These are phyloP conservation scores for Lignosus rhinocerotis DNA, from an alignment of 1,284 basidiomycete species.

Conservation along the genomic window DNA sequence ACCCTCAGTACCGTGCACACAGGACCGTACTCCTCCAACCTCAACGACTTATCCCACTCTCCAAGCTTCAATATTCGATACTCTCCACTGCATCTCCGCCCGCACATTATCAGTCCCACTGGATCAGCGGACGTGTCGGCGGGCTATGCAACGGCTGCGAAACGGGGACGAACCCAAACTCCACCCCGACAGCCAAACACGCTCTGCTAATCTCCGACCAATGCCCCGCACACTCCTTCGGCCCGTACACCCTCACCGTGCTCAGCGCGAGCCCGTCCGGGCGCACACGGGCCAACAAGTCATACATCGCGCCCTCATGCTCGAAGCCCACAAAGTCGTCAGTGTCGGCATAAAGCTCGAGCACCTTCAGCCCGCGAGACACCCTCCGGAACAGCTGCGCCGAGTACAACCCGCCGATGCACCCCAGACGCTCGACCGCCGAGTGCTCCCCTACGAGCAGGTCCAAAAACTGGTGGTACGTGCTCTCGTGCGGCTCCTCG, in stretches of 20 bases:
- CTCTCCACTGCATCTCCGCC: too few relatives aligned
- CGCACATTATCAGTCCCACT: not conserved
- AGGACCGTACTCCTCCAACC: too few relatives aligned
- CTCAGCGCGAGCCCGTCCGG: not conserved
- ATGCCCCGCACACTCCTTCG: not conserved
- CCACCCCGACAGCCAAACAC: not conserved
- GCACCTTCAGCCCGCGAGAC: not conserved
- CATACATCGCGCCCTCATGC: not conserved
- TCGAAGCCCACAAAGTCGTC: not conserved
- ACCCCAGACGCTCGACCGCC: slow-evolving; percentile 1
- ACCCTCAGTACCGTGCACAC: too few relatives aligned
- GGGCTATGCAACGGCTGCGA: not conserved
- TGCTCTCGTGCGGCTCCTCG: not conserved
- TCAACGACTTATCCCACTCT: too few relatives aligned
- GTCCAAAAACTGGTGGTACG: not conserved
- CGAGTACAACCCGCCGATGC: not conserved
- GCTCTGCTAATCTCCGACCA: not conserved
- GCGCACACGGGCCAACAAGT: not conserved
- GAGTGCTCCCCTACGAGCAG: not conserved
- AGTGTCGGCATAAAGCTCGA: not conserved
- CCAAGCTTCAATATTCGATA: too few relatives aligned
- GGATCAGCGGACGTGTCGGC: not conserved
- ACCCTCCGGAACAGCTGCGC: not conserved
- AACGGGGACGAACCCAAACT: not conserved
- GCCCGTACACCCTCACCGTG: not conserved